Percentiles rank a stretch among this genome's conserved stretches.
Evolutionary conservation across 1,139 yeast genomes (phyloP).

Genomic region (Taphrina populina): DNA sequence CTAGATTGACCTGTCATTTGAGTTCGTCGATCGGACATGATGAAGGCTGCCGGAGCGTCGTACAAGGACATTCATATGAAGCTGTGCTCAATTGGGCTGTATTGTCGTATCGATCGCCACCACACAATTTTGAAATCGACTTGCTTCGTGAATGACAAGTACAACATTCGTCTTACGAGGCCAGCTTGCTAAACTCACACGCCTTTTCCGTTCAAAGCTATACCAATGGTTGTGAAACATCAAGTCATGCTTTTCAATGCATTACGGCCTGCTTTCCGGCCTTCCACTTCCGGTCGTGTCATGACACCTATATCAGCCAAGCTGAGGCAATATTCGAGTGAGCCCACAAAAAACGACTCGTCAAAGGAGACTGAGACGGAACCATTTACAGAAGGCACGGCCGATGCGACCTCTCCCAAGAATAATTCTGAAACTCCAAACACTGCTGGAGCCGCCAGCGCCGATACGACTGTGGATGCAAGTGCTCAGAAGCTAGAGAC

Average conservation of each 20-base stretch:
- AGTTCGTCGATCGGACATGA: too few relatives aligned
- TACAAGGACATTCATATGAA: too few relatives aligned
- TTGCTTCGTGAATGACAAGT: too few relatives aligned
- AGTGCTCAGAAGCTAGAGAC: constrained; percentile 8
- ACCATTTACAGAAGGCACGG: constrained; percentile 24
- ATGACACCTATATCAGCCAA: neutral
- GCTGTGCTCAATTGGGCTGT: too few relatives aligned
- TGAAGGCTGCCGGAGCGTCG: too few relatives aligned
- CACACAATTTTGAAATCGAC: too few relatives aligned
- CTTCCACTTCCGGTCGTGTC: neutral
- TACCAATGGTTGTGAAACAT: too few relatives aligned
- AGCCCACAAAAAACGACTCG: constrained; percentile 1
- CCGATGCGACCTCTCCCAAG: constrained; percentile 4
- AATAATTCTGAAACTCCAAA: constrained; percentile 23
- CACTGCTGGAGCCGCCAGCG: constrained; percentile 12
- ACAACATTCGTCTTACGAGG: too few relatives aligned
- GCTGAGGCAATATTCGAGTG: constrained; percentile 9
- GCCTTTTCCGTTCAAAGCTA: too few relatives aligned
- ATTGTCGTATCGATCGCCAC: too few relatives aligned
- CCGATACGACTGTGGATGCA: neutral
- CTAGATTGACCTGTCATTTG: too few relatives aligned
- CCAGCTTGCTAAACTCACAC: too few relatives aligned
- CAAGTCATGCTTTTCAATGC: constrained; percentile 1
- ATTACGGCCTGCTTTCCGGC: neutral
- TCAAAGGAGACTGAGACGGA: constrained; percentile 24